These are phyloP conservation scores for Aspergillus olivimuriae DNA, from an alignment of 495 filamentous ascomycete genomes.

Conservation along the genomic window DNA sequence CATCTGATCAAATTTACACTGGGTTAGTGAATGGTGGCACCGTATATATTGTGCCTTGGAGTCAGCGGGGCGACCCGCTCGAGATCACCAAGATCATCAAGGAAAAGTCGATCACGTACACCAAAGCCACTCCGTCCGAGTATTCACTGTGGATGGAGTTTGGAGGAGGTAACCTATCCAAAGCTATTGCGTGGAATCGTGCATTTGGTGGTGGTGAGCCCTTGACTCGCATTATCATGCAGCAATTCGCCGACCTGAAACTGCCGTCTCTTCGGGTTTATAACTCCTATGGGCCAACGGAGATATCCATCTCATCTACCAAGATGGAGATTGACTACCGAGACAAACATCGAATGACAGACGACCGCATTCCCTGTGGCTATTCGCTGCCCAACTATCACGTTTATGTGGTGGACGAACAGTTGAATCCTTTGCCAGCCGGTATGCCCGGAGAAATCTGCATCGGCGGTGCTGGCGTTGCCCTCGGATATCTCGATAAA, in stretches of 20 bases:
- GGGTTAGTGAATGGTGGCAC: slow-evolving; percentile 23
- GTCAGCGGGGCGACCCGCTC: slow-evolving; percentile 19
- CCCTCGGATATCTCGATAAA: slow-evolving; percentile 33
- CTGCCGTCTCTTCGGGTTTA: not conserved
- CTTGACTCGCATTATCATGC: slow-evolving; percentile 4
- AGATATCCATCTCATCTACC: slow-evolving; percentile 4
- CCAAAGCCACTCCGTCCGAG: slow-evolving; percentile 34
- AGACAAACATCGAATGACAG: too few species aligned
- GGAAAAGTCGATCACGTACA: slow-evolving; percentile 25
- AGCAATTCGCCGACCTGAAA: slow-evolving; percentile 8
- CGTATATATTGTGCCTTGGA: slow-evolving; percentile 14
- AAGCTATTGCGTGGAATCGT: slow-evolving; percentile 12
- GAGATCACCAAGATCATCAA: slow-evolving; percentile 24
- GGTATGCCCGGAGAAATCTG: slow-evolving; percentile 37
- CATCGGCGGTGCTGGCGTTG: slow-evolving; percentile 35
- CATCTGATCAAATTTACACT: slow-evolving; percentile 18
- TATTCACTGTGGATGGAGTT: slow-evolving; percentile 27
- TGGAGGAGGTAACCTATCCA: slow-evolving; percentile 7
- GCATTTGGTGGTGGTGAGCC: slow-evolving; percentile 23
- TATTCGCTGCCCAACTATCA: slow-evolving; percentile 33
- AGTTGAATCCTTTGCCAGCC: slow-evolving; percentile 26
- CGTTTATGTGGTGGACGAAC: slow-evolving; percentile 36
- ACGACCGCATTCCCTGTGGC: slow-evolving; percentile 11
- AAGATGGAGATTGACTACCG: not conserved
- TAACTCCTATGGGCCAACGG: slow-evolving; percentile 2